These are phyloP conservation scores for Phytophthora foliorum DNA, from an alignment of 352 stramenopile genomes.

Conservation along the genomic window DNA sequence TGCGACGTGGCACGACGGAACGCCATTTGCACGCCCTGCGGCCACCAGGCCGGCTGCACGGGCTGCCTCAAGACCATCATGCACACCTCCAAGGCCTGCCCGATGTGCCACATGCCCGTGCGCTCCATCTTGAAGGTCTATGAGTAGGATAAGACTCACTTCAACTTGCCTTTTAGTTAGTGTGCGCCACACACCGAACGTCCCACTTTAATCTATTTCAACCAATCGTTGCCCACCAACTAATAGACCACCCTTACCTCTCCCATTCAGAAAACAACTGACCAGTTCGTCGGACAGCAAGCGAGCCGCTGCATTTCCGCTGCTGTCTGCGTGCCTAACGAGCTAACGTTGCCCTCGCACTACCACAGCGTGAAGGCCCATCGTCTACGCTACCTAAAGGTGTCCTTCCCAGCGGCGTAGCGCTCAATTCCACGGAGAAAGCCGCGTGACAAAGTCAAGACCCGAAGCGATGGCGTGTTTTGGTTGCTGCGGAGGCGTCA, in stretches of 20 bases:
- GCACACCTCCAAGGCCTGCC: slow-evolving; percentile 44
- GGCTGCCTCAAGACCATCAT: slow-evolving; percentile 50
- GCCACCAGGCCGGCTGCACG: slow-evolving; percentile 67
- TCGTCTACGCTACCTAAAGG: slow-evolving; percentile 5
- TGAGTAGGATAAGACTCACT: slow-evolving; percentile 23
- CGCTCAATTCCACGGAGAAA: slow-evolving; percentile 19
- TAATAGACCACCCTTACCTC: slow-evolving; percentile 20
- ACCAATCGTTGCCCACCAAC: slow-evolving; percentile 24
- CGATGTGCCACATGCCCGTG: slow-evolving; percentile 53
- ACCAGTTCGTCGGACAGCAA: background rate
- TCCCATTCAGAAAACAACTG: slow-evolving; percentile 18
- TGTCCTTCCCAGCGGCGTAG: slow-evolving; percentile 2
- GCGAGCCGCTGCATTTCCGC: slow-evolving; percentile 2
- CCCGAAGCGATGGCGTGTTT: slow-evolving; percentile 40
- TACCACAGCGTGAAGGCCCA: background rate
- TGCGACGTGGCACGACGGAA: slow-evolving; percentile 64
- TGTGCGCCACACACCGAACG: slow-evolving; percentile 13
- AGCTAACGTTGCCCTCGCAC: background rate
- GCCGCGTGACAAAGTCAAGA: slow-evolving; percentile 16
- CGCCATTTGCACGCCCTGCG: slow-evolving; percentile 73
- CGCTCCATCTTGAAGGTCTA: slow-evolving; percentile 55
- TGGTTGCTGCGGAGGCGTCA: slow-evolving; percentile 74
- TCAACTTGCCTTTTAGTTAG: slow-evolving; percentile 17
- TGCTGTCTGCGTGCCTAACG: background rate
- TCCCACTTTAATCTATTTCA: slow-evolving; percentile 15